Percentiles rank a stretch among this genome's conserved stretches.
These are phyloP conservation scores for Akanthomyces lecanii DNA, from an alignment of 2,329 filamentous ascomycete species.

Conservation along the genomic window DNA sequence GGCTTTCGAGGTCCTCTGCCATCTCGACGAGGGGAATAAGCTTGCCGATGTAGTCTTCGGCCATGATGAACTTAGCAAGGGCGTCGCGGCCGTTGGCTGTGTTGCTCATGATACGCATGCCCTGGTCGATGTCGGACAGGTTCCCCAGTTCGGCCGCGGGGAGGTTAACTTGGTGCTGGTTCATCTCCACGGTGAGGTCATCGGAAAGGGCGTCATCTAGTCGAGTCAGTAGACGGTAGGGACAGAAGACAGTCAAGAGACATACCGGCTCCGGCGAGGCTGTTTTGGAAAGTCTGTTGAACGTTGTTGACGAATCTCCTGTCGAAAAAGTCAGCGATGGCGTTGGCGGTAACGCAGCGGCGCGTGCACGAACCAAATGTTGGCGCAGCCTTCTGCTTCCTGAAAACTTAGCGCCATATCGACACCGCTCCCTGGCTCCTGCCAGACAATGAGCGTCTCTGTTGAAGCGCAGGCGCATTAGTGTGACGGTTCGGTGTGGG, in stretches of 20 bases:
- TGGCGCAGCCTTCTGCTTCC: conserved; percentile 87
- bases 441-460: conserved; percentile 99
- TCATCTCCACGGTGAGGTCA: conserved; percentile 71
- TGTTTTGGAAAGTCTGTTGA: conserved; percentile 66
- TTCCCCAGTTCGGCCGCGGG: conserved; percentile 78
- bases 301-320: conserved; percentile 91
- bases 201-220: conserved; percentile 84
- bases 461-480: conserved; percentile 28
- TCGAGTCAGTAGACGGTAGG: conserved; percentile 25
- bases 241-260: conserved; percentile 1
- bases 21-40: conserved; percentile 80
- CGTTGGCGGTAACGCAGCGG: not conserved
- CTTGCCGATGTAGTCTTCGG: conserved; percentile 81
- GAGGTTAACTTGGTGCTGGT: conserved; percentile 61
- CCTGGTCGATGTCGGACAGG: conserved; percentile 76
- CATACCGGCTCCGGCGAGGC: conserved; percentile 59
- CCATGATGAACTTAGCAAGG: conserved; percentile 79
- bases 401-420: conserved; percentile 99
- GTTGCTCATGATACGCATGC: conserved; percentile 73
- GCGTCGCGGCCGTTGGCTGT: conserved; percentile 76
- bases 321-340: conserved; percentile 22
- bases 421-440: conserved; percentile 73
- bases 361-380: conserved; percentile 68
- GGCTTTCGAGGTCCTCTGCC: conserved; percentile 87
- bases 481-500: conserved; percentile 20